Conservation (phyloP, 2,329 filamentous ascomycete species). For the Xylaria sp. region DNA sequence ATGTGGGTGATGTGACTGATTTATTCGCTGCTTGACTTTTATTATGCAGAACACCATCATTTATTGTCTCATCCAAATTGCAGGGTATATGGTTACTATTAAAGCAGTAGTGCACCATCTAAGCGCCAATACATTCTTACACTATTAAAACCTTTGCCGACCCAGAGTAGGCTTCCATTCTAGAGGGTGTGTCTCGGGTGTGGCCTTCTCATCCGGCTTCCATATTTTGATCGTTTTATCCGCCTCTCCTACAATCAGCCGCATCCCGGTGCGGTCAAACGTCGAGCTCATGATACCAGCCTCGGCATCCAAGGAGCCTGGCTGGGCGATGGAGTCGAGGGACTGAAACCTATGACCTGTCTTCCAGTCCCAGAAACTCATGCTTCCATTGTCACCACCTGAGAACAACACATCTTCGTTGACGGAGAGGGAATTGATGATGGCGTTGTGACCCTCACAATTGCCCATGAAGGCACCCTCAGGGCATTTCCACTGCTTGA, state of each 20-base stretch:
- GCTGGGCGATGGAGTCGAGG: slow-evolving; percentile 89
- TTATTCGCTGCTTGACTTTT: not conserved
- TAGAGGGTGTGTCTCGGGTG: slow-evolving; percentile 86
- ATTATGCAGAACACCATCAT: not conserved
- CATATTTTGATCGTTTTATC: slow-evolving; percentile 99
- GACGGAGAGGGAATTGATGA: slow-evolving; percentile 91
- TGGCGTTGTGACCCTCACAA: slow-evolving; percentile 93
- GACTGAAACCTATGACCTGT: slow-evolving; percentile 90
- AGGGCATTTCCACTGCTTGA: slow-evolving; percentile 99
- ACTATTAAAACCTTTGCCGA: slow-evolving; percentile 71
- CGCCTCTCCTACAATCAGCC: slow-evolving; percentile 91
- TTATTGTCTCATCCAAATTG: not conserved
- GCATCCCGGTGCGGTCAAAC: slow-evolving; percentile 86
- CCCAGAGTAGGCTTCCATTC: slow-evolving; percentile 88
- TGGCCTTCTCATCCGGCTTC: slow-evolving; percentile 91
- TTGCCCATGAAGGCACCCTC: slow-evolving; percentile 99
- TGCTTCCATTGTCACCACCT: slow-evolving; percentile 92
- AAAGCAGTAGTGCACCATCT: not conserved
- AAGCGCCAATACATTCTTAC: not conserved
- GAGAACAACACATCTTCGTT: slow-evolving; percentile 96
- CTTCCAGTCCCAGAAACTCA: slow-evolving; percentile 99
- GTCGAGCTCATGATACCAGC: slow-evolving; percentile 93
- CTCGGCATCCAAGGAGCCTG: slow-evolving; percentile 91
- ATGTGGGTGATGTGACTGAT: not conserved
- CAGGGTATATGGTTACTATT: not conserved